A percentile compares a stretch with the other conserved stretches of the same genome.
phyloP scores from a whole-genome alignment of 2,329 filamentous ascomycete species.

The Alternaria triticina region DNA sequence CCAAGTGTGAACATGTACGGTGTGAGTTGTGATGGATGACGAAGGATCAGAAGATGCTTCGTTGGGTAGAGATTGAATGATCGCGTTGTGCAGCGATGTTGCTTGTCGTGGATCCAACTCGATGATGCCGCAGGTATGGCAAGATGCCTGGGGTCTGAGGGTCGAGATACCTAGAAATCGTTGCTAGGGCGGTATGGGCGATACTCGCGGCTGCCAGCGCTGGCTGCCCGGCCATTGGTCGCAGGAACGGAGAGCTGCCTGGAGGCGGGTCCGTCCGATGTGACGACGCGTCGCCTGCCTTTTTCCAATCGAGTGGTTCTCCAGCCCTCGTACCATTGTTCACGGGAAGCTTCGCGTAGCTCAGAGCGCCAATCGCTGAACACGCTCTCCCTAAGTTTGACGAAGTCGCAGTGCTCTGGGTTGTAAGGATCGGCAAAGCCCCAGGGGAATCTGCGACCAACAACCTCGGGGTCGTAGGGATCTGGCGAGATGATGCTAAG shows the following conservation, averaged over 20 bases:
- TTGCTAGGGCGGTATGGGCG: constrained; percentile 31
- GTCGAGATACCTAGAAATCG: constrained; percentile 18
- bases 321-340: constrained; percentile 97
- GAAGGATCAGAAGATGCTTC: constrained; percentile 2
- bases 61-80: not conserved
- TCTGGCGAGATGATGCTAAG: constrained; percentile 95
- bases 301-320: constrained; percentile 65
- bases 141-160: not conserved
- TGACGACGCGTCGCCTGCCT: constrained; percentile 32
- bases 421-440: constrained; percentile 95
- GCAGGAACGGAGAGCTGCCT: constrained; percentile 33
- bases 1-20: constrained; percentile 1
- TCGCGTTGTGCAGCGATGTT: not conserved
- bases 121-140: not conserved
- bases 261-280: constrained; percentile 38
- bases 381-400: constrained; percentile 85
- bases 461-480: constrained; percentile 77
- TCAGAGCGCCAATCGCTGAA: constrained; percentile 94
- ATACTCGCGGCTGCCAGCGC: constrained; percentile 37
- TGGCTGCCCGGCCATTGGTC: constrained; percentile 42
- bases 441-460: constrained; percentile 94
- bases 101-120: not conserved
- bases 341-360: constrained; percentile 85
- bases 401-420: constrained; percentile 90
- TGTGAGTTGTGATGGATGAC: not conserved